phyloP scores from a whole-genome alignment of 768 basidiomycete species.

The Mrakia blollopis region DNA sequence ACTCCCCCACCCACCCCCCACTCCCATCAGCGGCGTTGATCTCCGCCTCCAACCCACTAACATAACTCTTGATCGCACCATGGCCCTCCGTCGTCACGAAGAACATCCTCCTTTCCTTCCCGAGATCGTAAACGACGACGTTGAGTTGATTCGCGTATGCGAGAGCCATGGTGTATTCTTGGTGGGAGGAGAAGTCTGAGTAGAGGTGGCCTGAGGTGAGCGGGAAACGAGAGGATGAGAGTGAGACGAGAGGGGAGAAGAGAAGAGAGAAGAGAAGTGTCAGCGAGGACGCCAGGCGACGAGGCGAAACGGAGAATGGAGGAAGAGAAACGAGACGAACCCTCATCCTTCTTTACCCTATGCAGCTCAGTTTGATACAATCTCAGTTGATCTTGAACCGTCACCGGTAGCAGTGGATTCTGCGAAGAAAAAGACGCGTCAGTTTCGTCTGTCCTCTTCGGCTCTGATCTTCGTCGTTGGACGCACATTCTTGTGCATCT shows the following conservation, averaged over 20 bases:
- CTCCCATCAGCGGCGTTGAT: no score
- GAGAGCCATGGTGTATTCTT: constrained; percentile 80
- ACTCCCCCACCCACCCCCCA: neutral
- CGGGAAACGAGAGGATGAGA: neutral
- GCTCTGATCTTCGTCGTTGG: neutral
- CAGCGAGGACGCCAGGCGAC: constrained; percentile 37
- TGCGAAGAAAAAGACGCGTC: constrained; percentile 40
- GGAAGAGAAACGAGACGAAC: constrained; percentile 48
- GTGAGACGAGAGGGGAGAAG: neutral
- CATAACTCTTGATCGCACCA: constrained; percentile 35
- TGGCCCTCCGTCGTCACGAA: constrained; percentile 53
- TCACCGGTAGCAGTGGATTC: constrained; percentile 91
- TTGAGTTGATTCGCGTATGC: constrained; percentile 77
- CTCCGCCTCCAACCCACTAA: constrained; percentile 23
- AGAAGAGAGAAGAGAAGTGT: constrained; percentile 25
- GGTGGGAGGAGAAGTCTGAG: constrained; percentile 75
- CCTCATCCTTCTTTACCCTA: constrained; percentile 79
- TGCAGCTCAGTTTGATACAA: constrained; percentile 96
- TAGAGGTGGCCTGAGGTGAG: constrained; percentile 68
- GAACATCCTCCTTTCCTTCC: constrained; percentile 59
- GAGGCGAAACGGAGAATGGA: constrained; percentile 1
- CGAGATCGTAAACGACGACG: constrained; percentile 78
- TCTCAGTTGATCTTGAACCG: constrained; percentile 95
- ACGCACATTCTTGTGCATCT: constrained; percentile 89
- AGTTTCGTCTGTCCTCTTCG: neutral